These are phyloP conservation scores for Suhomyces tanzawaensis DNA, from an alignment of 805 yeast species.

Conservation along the genomic window DNA sequence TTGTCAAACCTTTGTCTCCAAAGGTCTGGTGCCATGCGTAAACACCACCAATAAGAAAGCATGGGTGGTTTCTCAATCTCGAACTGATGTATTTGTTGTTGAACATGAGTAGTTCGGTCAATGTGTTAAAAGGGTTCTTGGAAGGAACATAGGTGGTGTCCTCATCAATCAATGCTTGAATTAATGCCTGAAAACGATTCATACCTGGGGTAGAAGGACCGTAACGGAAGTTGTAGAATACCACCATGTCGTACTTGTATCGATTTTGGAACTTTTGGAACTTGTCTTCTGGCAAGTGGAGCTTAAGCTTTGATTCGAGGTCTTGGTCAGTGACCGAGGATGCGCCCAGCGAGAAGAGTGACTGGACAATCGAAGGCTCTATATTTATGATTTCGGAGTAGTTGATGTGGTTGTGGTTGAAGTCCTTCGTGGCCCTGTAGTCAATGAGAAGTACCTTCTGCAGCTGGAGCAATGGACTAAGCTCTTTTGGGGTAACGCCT, in stretches of 20 bases:
- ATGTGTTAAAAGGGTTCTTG: conserved; percentile 55
- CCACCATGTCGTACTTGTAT: conserved; percentile 56
- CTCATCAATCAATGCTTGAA: conserved; percentile 32
- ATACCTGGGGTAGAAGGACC: conserved; percentile 20
- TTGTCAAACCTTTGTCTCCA: conserved; percentile 26
- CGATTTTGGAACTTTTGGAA: conserved; percentile 52
- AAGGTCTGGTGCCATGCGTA: conserved; percentile 28
- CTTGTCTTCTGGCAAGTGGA: conserved; percentile 57
- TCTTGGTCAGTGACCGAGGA: conserved; percentile 55
- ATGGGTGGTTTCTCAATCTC: conserved; percentile 29
- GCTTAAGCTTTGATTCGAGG: conserved; percentile 58
- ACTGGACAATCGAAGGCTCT: conserved; percentile 51
- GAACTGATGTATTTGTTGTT: conserved; percentile 34
- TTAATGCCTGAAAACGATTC: conserved; percentile 35
- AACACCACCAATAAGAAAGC: conserved; percentile 38
- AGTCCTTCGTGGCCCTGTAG: conserved; percentile 60
- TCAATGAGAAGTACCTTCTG: conserved; percentile 61
- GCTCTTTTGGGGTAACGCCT: conserved; percentile 18
- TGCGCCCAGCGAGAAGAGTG: conserved; percentile 25
- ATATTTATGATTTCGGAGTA: conserved; percentile 62
- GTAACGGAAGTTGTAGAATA: conserved; percentile 57
- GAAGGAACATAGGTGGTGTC: conserved; percentile 39
- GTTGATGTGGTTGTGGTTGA: conserved; percentile 60
- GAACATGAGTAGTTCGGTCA: conserved; percentile 37
- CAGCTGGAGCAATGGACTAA: conserved; percentile 9